Conservation (phyloP, 176 grass and related monocot species). For the Leersia perrieri region DNA sequence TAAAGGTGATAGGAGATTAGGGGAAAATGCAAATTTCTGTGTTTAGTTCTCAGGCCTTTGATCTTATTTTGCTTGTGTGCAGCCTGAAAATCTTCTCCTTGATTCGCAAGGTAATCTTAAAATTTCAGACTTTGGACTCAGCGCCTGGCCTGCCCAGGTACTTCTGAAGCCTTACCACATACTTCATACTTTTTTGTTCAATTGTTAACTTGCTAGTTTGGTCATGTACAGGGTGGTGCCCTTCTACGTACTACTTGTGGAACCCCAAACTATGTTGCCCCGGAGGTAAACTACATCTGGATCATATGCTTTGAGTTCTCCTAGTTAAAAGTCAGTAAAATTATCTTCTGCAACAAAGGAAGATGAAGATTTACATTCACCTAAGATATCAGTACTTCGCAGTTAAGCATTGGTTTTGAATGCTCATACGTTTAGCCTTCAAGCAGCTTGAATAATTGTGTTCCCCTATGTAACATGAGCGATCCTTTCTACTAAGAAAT, state of each 20-base stretch:
- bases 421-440: not conserved
- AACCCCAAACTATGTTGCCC: conserved; percentile 99
- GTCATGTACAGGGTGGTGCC: conserved; percentile 54
- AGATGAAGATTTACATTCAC: not conserved
- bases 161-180: conserved; percentile 21
- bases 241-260: conserved; percentile 91
- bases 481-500: not conserved
- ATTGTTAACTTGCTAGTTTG: conserved; percentile 28
- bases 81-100: conserved; percentile 99
- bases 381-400: not conserved
- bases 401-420: not conserved
- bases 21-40: conserved; percentile 17
- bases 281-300: conserved; percentile 63
- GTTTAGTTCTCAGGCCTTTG: conserved; percentile 28
- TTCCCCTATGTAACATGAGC: not conserved
- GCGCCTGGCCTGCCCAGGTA: conserved; percentile 86
- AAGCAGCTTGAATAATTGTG: not conserved
- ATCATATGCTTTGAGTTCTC: conserved; percentile 17
- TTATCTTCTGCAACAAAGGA: conserved; percentile 6
- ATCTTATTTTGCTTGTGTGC: conserved; percentile 38
- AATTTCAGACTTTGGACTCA: conserved; percentile 99
- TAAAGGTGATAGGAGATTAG: conserved; percentile 56
- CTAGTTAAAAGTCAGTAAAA: conserved; percentile 17
- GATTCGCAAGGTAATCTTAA: conserved; percentile 96
- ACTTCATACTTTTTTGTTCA: not conserved